Conservation (phyloP, 225 moss, liverwort and hornwort genomes). For the Ulota crispa region DNA sequence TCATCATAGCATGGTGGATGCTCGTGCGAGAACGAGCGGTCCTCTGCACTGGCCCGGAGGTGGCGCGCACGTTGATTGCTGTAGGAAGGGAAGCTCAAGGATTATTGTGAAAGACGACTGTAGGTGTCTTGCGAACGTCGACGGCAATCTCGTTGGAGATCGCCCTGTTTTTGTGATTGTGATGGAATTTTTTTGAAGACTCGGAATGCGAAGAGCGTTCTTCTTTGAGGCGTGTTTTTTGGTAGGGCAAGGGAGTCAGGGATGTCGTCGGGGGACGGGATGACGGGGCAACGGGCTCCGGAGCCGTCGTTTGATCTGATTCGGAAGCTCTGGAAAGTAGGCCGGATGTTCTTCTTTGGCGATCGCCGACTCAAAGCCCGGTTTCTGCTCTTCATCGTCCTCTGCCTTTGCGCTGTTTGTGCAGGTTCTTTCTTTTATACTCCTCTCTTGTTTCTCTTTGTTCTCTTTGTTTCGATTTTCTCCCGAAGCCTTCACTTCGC, state of each 20-base stretch:
- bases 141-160: too few relatives aligned
- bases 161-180: background rate
- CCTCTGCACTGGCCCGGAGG: background rate
- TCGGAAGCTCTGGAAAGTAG: slow-evolving; percentile 84
- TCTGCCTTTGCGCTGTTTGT: slow-evolving; percentile 43
- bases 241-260: background rate
- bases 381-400: slow-evolving; percentile 36
- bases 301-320: slow-evolving; percentile 63
- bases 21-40: background rate
- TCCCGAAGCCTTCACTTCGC: background rate
- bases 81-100: too few relatives aligned
- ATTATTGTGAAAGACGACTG: too few relatives aligned
- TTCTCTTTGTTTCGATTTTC: too few relatives aligned
- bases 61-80: background rate
- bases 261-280: slow-evolving; percentile 34
- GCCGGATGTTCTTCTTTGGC: slow-evolving; percentile 72
- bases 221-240: background rate
- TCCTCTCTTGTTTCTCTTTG: too few relatives aligned
- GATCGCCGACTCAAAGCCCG: slow-evolving; percentile 51
- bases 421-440: slow-evolving; percentile 19
- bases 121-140: too few relatives aligned
- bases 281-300: slow-evolving; percentile 36
- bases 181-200: background rate
- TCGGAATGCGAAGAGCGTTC: too few relatives aligned
- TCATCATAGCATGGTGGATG: background rate